Percentiles rank a stretch among this genome's conserved stretches.
Evolutionary conservation across 139 green algal genomes (phyloP).

Genomic region (Mesotaenium endlicherianum): DNA sequence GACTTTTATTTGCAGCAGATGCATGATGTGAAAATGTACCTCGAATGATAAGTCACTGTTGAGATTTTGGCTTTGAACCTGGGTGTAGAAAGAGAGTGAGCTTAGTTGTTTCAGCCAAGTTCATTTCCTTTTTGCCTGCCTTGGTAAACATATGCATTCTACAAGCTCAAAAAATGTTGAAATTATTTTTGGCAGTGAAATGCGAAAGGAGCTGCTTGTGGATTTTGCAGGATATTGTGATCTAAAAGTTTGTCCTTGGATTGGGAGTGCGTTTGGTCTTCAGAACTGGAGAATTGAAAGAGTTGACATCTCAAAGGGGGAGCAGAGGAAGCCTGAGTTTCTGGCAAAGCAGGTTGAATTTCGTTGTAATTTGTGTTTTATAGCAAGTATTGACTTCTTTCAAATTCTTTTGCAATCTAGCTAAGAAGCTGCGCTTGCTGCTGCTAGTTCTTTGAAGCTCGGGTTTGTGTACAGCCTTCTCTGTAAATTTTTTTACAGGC

Average conservation of each 20-base stretch:
- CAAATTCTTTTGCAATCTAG: neutral
- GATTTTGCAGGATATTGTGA: neutral
- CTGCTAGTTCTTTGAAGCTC: neutral
- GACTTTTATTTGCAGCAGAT: too few relatives aligned
- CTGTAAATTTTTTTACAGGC: neutral
- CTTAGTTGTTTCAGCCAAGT: too few relatives aligned
- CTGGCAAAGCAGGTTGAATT: slow-evolving; percentile 21
- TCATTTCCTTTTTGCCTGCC: too few relatives aligned
- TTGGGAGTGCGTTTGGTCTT: neutral
- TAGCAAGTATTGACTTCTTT: neutral
- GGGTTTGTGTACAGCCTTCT: neutral
- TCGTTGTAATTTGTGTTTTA: neutral
- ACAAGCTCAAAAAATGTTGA: neutral
- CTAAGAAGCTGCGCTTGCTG: neutral
- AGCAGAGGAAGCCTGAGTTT: slow-evolving; percentile 32
- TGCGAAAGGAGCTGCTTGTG: neutral
- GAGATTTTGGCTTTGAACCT: too few relatives aligned
- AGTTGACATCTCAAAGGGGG: neutral
- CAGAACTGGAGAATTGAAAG: neutral
- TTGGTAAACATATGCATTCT: too few relatives aligned
- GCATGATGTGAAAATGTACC: too few relatives aligned
- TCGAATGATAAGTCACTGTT: too few relatives aligned
- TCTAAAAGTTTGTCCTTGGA: neutral
- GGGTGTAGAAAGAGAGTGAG: too few relatives aligned
- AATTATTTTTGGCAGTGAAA: neutral